A percentile compares a stretch with the other conserved stretches of the same genome.
These are phyloP conservation scores for Colletotrichum sublineola DNA, from an alignment of 2,329 filamentous ascomycete species.

Conservation along the genomic window DNA sequence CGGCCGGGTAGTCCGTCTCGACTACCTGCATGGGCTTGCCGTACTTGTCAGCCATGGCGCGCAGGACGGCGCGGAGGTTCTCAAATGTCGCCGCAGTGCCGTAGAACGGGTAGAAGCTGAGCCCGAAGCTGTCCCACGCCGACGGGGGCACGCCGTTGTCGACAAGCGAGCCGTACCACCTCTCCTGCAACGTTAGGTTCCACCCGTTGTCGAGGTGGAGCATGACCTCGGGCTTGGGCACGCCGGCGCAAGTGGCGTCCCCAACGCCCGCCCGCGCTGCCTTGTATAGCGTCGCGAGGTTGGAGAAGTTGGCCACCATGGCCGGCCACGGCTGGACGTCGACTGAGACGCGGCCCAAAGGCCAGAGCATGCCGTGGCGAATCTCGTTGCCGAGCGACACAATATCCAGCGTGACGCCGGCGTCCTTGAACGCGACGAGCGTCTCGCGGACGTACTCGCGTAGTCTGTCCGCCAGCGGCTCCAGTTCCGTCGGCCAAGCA, in stretches of 20 bases:
- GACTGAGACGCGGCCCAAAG: constrained; percentile 49
- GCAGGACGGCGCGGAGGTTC: constrained; percentile 27
- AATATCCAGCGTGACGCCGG: constrained; percentile 53
- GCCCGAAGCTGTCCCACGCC: constrained; percentile 34
- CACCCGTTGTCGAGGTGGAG: constrained; percentile 40
- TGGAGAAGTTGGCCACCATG: constrained; percentile 50
- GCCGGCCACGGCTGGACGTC: constrained; percentile 50
- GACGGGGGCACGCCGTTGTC: constrained; percentile 36
- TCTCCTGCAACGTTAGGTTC: constrained; percentile 39
- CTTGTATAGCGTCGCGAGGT: constrained; percentile 47
- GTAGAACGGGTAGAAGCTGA: constrained; percentile 41
- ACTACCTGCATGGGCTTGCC: constrained; percentile 37
- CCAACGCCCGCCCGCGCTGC: constrained; percentile 43
- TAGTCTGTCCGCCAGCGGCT: constrained; percentile 48
- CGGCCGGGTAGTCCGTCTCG: constrained; percentile 38
- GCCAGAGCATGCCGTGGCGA: constrained; percentile 51
- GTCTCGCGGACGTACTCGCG: constrained; percentile 52
- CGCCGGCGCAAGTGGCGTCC: constrained; percentile 35
- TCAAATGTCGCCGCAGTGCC: constrained; percentile 37
- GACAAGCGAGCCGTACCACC: constrained; percentile 36
- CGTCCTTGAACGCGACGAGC: constrained; percentile 54
- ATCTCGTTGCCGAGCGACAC: constrained; percentile 56
- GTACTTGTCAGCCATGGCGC: constrained; percentile 33
- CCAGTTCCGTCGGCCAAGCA: constrained; percentile 51
- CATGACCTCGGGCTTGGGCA: constrained; percentile 44